Evolutionary conservation across 371 early-diverging fungal genomes (phyloP), one percentile per base, ranked within the genome.

Genomic region (Zopfochytrium polystomum): DNA sequence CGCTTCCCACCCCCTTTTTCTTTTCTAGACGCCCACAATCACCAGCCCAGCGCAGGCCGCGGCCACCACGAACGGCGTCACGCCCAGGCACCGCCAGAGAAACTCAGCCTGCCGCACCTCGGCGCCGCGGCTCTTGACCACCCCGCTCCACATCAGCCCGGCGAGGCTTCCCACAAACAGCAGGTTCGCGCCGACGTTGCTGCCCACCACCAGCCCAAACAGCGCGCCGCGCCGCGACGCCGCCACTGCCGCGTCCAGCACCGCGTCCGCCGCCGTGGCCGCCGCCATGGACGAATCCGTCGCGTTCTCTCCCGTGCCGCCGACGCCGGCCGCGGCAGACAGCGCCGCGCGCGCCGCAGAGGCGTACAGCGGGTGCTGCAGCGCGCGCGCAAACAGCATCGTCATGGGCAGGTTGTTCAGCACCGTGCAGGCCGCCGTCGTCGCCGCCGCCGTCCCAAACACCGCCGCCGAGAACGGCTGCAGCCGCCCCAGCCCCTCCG

Each of bases 391-490:
- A 27, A 90, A 84, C n/a, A 91, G 73, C 38, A 90, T 88, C 0
- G 91, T 84, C 88, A 88, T 87, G 2, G 91, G 92, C 35, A 90
- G 69, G 58, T 90, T 92, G 74, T 92, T 92, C 59, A 92, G 73
- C 11, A 87, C 58, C 57, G 85, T 87, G 68, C 89, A 90, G 1
- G 87, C 79, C 47, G 88, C 49, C 13, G 89, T 74, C 0, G 88
- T 82, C 31, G 89, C 65, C 26, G 77, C 71, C 9, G 81, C 85
- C 31, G 85, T 79, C 11, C 80, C 75, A 56, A 86, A 86, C 43
- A 88, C 66, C 1, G 65, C 69, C 15, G 79, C 71, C n/a, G n/a
- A n/a, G n/a, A n/a, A n/a, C n/a, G n/a, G n/a, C n/a, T n/a, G n/a
- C n/a, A n/a, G n/a, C n/a, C n/a, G n/a, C n/a, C n/a, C n/a, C 53